Percentiles rank a stretch among this genome's conserved stretches.
Conservation (phyloP, 768 basidiomycete species). For the Serendipita sp. region DNA sequence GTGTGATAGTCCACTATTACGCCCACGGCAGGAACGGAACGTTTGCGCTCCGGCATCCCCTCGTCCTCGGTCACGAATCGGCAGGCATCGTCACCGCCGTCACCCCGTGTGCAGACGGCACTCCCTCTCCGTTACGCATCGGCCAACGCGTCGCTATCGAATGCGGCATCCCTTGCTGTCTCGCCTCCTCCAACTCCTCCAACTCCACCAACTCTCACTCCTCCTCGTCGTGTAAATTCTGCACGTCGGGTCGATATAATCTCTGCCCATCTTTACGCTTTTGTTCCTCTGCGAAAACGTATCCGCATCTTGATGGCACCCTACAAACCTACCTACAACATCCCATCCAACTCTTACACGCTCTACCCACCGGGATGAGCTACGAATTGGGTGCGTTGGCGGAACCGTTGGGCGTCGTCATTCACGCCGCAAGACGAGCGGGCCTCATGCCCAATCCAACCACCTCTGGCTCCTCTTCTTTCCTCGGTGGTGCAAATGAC, state of each 20-base stretch:
- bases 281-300: conserved; percentile 77
- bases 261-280: conserved; percentile 85
- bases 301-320: conserved; percentile 87
- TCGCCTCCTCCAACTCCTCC: conserved; percentile 22
- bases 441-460: conserved; percentile 13
- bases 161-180: conserved; percentile 76
- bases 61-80: conserved; percentile 88
- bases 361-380: conserved; percentile 64
- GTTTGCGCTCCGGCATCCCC: conserved; percentile 69
- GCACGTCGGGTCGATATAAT: conserved; percentile 72
- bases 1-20: conserved; percentile 90
- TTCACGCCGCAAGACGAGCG: conserved; percentile 41
- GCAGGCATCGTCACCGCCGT: conserved; percentile 79
- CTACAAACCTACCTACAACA: conserved; percentile 81
- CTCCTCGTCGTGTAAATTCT: conserved; percentile 36
- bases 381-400: conserved; percentile 78
- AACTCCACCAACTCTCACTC: too few species aligned
- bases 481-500: conserved; percentile 24
- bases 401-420: conserved; percentile 85
- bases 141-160: conserved; percentile 91
- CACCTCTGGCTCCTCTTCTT: background rate
- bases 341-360: conserved; percentile 71
- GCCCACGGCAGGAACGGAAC: conserved; percentile 80
- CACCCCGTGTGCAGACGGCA: conserved; percentile 39
- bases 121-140: conserved; percentile 27